phyloP scores from a whole-genome alignment of 768 basidiomycete genomes.

The Psilocybe azurescens region DNA sequence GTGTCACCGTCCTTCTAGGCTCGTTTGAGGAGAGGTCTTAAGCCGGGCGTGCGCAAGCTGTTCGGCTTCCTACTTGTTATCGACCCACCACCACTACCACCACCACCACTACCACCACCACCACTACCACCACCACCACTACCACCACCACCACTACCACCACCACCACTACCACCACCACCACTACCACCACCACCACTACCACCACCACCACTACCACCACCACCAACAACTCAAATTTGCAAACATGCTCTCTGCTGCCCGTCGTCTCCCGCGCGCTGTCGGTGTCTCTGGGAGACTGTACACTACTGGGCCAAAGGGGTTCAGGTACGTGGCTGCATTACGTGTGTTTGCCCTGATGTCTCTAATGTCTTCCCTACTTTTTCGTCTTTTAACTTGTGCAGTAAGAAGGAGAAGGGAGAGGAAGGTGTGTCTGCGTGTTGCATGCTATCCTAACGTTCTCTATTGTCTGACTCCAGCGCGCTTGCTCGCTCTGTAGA shows the following conservation, averaged over 20 bases:
- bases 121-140: not conserved
- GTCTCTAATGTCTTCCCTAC: slow-evolving; percentile 16
- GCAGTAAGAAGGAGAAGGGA: slow-evolving; percentile 78
- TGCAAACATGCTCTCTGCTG: slow-evolving; percentile 38
- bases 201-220: slow-evolving; percentile 16
- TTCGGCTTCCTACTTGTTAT: not conserved
- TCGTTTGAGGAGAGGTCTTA: too few relatives aligned
- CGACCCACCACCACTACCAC: slow-evolving; percentile 14
- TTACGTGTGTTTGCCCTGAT: slow-evolving; percentile 25
- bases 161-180: slow-evolving; percentile 18
- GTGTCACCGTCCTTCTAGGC: not conserved
- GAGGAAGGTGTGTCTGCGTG: slow-evolving; percentile 47
- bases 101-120: slow-evolving; percentile 1
- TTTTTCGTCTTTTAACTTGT: slow-evolving; percentile 3
- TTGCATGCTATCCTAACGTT: too few relatives aligned
- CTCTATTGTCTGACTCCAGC: not conserved
- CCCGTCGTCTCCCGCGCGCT: slow-evolving; percentile 47
- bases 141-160: not conserved
- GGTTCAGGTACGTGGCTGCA: slow-evolving; percentile 57
- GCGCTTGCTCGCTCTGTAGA: slow-evolving; percentile 41
- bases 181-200: slow-evolving; percentile 21
- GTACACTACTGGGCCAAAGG: slow-evolving; percentile 53
- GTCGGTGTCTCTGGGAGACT: slow-evolving; percentile 39
- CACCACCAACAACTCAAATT: slow-evolving; percentile 39
- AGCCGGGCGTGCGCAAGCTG: too few relatives aligned